Evolutionary conservation across 768 basidiomycete species (phyloP).

Genomic region (Nidularia sp.): DNA sequence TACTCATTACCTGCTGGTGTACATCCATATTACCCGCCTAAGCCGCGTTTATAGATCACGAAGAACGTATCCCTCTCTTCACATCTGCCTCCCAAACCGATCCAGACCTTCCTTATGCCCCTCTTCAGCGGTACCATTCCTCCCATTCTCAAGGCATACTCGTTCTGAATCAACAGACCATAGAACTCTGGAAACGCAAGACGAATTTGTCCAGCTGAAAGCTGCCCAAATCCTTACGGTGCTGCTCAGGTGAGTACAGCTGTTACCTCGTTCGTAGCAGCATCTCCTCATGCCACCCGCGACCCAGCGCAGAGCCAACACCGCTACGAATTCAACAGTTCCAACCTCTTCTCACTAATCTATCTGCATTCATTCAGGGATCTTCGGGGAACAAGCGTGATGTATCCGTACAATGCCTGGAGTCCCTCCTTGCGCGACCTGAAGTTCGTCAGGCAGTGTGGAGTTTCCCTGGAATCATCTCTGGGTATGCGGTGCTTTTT

Average conservation of each 20-base stretch:
- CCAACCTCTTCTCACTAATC: slow-evolving; percentile 53
- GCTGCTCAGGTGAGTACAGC: slow-evolving; percentile 58
- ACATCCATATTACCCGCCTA: neutral
- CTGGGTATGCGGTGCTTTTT: slow-evolving; percentile 45
- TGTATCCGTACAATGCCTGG: slow-evolving; percentile 87
- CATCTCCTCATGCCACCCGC: slow-evolving; percentile 6
- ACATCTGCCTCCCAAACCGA: slow-evolving; percentile 57
- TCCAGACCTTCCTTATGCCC: slow-evolving; percentile 75
- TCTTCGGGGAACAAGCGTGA: slow-evolving; percentile 70
- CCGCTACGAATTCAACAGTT: slow-evolving; percentile 49
- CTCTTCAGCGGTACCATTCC: slow-evolving; percentile 61
- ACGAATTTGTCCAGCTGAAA: slow-evolving; percentile 95
- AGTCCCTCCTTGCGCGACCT: slow-evolving; percentile 76
- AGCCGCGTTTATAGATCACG: slow-evolving; percentile 57
- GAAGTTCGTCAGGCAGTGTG: slow-evolving; percentile 81
- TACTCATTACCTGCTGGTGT: slow-evolving; percentile 22
- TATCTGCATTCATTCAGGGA: slow-evolving; percentile 61
- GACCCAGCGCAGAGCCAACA: slow-evolving; percentile 43
- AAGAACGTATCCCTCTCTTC: slow-evolving; percentile 81
- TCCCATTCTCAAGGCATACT: neutral
- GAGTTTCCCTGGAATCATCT: slow-evolving; percentile 63
- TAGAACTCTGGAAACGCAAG: slow-evolving; percentile 79
- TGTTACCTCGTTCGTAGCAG: neutral
- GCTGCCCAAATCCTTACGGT: slow-evolving; percentile 84
- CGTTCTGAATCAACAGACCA: slow-evolving; percentile 6